Percentiles rank a stretch among this genome's conserved stretches.
These are phyloP conservation scores for Astrothelium macrocarpum DNA, from an alignment of 495 filamentous ascomycete species.

Conservation along the genomic window DNA sequence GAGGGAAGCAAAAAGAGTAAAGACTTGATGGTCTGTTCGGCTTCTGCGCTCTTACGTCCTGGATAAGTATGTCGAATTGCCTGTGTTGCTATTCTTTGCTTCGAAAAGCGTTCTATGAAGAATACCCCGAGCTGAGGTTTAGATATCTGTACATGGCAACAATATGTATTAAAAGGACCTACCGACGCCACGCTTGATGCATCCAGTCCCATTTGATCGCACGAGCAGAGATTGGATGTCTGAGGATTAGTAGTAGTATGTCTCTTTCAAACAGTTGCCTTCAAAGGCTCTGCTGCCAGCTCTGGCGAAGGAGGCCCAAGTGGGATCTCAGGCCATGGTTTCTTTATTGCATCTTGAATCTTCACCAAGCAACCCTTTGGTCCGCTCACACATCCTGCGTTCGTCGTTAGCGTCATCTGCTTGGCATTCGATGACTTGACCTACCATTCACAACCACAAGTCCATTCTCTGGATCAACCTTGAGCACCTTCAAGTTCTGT, in stretches of 20 bases:
- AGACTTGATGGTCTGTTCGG: neutral
- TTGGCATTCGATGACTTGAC: conserved; percentile 13
- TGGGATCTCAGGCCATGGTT: conserved; percentile 58
- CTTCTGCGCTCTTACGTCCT: too few species aligned
- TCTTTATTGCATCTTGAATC: conserved; percentile 88
- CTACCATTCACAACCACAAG: conserved; percentile 81
- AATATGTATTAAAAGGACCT: neutral
- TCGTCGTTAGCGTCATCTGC: neutral
- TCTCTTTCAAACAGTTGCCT: neutral
- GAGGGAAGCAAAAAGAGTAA: neutral
- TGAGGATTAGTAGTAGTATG: neutral
- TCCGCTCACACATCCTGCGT: conserved; percentile 62
- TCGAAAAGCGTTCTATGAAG: too few species aligned
- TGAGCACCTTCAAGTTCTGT: conserved; percentile 81
- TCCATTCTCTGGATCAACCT: conserved; percentile 74
- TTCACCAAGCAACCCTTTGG: conserved; percentile 74
- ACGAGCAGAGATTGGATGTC: neutral
- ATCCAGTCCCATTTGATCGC: too few species aligned
- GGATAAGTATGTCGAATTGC: too few species aligned
- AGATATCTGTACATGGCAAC: neutral
- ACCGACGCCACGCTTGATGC: neutral
- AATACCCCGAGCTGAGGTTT: too few species aligned
- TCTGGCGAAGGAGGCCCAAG: neutral
- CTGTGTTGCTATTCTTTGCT: neutral
- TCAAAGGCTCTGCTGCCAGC: conserved; percentile 5